Evolutionary conservation across 2,329 filamentous ascomycete genomes (phyloP), one percentile per base, ranked within the genome.

Genomic region (Hymenotorrendiella dingleyae): DNA sequence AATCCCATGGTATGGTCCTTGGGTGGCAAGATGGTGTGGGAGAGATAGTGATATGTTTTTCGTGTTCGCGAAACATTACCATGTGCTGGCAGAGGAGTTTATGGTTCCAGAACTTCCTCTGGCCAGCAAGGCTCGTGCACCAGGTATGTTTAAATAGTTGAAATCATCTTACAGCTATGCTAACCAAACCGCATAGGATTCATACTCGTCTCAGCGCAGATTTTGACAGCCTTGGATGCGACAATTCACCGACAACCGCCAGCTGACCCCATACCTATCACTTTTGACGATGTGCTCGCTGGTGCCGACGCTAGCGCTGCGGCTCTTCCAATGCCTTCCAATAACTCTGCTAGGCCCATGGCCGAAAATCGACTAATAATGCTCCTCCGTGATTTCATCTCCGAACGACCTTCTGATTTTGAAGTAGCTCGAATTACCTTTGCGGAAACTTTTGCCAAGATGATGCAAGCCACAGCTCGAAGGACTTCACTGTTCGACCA

Each of bases 1-100:
- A 48, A 73, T 85, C 24, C 66, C 76, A 39, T 86, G 82, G 82
- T 73, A 78, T 56, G 80, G 81, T 4, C 73, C 75, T 3, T 87
- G 83, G 83, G 65, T 76, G n/a, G 73, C 76, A 37, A 70, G 82
- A 47, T 87, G 83, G 83, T 77, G 72, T 50, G 83, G 83, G n/a
- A 73, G 78, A 21, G 82, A 86, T 54, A 85, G 80, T 37, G 83
- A 86, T 60, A 66, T 87, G 33, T 84, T 87, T 56, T 86, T 82
- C 59, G 78, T 84, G 20, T 87, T 87, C 57, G 69, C 76, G 45
- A 86, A 86, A 59, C 74, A 84, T 58, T 84, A 80, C 55, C 80
- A 85, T 56, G 74, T 84, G 16, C 64, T 87, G 9, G 70, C 78
- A 19, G 73, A 76, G 17, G 81, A 84, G 37, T 72, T 74, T 46